Conservation (phyloP, 2,329 filamentous ascomycete species). For the Monosporascus sp. region DNA sequence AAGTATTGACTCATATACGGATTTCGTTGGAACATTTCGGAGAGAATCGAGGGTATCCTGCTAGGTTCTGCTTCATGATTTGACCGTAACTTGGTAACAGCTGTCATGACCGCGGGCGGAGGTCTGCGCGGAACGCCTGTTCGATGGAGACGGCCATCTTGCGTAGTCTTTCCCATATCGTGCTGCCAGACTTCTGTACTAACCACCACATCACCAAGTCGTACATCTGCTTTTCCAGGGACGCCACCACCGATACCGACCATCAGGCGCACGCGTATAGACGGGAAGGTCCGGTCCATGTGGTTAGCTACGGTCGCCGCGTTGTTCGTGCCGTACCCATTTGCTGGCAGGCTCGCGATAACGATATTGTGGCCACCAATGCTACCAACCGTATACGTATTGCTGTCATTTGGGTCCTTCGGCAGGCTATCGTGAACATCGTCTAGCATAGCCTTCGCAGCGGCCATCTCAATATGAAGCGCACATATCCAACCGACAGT, state of each 20-base stretch:
- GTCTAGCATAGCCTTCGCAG: conserved; percentile 25
- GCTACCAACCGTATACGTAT: conserved; percentile 17
- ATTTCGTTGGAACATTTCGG: not conserved
- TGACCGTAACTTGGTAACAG: not conserved
- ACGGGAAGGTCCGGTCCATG: conserved; percentile 12
- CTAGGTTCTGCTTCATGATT: not conserved
- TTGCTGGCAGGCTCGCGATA: conserved; percentile 13
- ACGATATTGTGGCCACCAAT: conserved; percentile 13
- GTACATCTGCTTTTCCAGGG: conserved; percentile 16
- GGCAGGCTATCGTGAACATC: conserved; percentile 14
- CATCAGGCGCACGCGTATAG: conserved; percentile 15
- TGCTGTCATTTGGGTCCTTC: conserved; percentile 7
- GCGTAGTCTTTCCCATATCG: conserved; percentile 8
- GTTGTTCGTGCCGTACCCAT: conserved; percentile 10
- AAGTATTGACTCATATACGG: not conserved
- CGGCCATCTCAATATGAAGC: conserved; percentile 16
- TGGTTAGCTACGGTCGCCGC: conserved; percentile 13
- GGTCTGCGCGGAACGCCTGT: not conserved
- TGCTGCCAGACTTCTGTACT: conserved; percentile 9
- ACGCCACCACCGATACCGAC: conserved; percentile 25
- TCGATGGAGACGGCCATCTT: conserved; percentile 1
- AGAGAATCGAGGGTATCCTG: not conserved
- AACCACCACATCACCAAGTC: conserved; percentile 22
- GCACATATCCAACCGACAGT: conserved; percentile 29
- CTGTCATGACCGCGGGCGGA: not conserved